A percentile compares a stretch with the other conserved stretches of the same genome.
Evolutionary conservation across 1,284 basidiomycete genomes (phyloP).

Genomic region (Rhizoctonia solani): DNA sequence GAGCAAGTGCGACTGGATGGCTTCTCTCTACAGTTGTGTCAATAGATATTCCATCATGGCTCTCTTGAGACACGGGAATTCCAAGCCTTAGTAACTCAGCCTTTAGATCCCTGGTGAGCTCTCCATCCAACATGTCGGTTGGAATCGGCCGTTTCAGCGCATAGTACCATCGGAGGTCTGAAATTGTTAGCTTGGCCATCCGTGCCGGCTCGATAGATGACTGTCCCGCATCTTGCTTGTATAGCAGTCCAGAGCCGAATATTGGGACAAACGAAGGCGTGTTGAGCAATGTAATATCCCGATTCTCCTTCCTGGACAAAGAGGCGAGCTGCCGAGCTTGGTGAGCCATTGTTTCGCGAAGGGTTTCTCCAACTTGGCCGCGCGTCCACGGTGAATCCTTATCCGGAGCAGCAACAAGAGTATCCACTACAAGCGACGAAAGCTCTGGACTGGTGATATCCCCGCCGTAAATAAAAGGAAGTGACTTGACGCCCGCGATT

Average conservation of each 20-base stretch:
- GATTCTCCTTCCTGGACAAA: neutral
- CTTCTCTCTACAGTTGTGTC: neutral
- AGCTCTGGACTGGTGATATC: neutral
- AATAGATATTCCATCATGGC: neutral
- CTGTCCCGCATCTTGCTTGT: neutral
- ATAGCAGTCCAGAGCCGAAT: conserved; percentile 2
- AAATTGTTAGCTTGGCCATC: neutral
- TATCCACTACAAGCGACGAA: neutral
- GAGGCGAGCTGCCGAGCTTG: conserved; percentile 1
- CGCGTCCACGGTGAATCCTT: conserved; percentile 12
- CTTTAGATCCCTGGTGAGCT: neutral
- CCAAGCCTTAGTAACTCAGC: neutral
- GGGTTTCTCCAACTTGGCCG: conserved; percentile 18
- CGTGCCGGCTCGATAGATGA: neutral
- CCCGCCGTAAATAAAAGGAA: conserved; percentile 12
- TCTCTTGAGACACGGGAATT: neutral
- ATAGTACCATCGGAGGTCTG: neutral
- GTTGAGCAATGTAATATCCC: neutral
- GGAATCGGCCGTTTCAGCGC: neutral
- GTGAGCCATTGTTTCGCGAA: conserved; percentile 2
- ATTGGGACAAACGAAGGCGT: neutral
- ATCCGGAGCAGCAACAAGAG: neutral
- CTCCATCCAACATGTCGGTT: neutral
- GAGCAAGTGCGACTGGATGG: neutral
- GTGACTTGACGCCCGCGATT: conserved; percentile 4